phyloP scores from a whole-genome alignment of 1,284 basidiomycete species.

The Limonomyces culmigenus region DNA sequence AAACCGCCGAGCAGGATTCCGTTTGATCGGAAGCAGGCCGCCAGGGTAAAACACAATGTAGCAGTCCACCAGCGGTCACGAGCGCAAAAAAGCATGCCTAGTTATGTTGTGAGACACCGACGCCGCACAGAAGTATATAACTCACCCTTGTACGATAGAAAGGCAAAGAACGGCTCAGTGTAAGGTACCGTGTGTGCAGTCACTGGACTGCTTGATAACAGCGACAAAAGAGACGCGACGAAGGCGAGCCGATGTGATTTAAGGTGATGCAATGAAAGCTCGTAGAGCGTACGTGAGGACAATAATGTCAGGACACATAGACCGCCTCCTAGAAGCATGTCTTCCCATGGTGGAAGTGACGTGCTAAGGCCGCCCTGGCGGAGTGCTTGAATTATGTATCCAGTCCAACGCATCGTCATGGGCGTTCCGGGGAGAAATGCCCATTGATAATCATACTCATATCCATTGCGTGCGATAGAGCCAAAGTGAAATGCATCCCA shows the following conservation, averaged over 20 bases:
- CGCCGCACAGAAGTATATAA: background rate
- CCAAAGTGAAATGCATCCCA: conserved; percentile 86
- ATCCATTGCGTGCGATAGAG: conserved; percentile 45
- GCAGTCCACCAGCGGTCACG: conserved; percentile 30
- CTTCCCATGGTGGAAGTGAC: conserved; percentile 18
- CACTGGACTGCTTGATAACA: conserved; percentile 70
- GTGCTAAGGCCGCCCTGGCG: background rate
- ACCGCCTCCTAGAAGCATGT: conserved; percentile 19
- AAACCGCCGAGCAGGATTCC: conserved; percentile 66
- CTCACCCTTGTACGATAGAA: conserved; percentile 58
- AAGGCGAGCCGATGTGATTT: conserved; percentile 38
- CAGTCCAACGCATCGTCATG: conserved; percentile 27
- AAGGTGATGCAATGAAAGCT: conserved; percentile 36
- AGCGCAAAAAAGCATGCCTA: background rate
- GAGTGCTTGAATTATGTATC: conserved; percentile 6
- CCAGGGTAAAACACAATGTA: conserved; percentile 46
- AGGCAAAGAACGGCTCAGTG: conserved; percentile 76
- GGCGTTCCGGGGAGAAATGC: conserved; percentile 76
- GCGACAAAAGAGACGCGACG: conserved; percentile 48
- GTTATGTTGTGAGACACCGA: conserved; percentile 2
- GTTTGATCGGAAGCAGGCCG: conserved; percentile 66
- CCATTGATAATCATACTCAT: conserved; percentile 71
- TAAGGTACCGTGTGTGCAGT: conserved; percentile 60
- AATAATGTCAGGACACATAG: conserved; percentile 25
- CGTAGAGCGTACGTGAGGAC: too few relatives aligned